These are phyloP conservation scores for Talaromyces sp. DNA, from an alignment of 2,329 filamentous ascomycete genomes.

Conservation along the genomic window DNA sequence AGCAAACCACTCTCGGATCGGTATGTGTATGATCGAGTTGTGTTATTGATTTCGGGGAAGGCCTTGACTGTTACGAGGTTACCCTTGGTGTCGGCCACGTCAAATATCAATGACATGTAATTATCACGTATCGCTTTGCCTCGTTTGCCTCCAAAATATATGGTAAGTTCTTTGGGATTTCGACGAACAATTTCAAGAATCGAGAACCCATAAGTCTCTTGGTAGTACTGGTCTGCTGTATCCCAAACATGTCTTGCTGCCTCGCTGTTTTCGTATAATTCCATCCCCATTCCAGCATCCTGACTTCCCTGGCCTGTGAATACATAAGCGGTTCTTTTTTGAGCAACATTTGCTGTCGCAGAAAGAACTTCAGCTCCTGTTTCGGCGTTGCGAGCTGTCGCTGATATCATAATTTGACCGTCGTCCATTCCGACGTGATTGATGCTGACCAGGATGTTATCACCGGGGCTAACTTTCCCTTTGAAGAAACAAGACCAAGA, in stretches of 20 bases:
- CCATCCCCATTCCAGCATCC: constrained; percentile 99
- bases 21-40: constrained; percentile 93
- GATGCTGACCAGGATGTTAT: constrained; percentile 87
- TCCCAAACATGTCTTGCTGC: constrained; percentile 98
- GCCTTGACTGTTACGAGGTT: constrained; percentile 97
- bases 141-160: constrained; percentile 93
- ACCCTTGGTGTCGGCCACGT: constrained; percentile 85
- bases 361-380: constrained; percentile 93
- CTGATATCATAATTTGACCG: constrained; percentile 98
- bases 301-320: constrained; percentile 98
- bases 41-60: constrained; percentile 94
- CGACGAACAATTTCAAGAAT: constrained; percentile 99
- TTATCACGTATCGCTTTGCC: constrained; percentile 97
- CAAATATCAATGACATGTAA: constrained; percentile 99
- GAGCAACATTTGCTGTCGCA: constrained; percentile 94
- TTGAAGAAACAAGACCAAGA: constrained; percentile 95
- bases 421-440: constrained; percentile 97
- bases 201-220: constrained; percentile 90
- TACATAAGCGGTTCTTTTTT: constrained; percentile 91
- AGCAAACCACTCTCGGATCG: constrained; percentile 87
- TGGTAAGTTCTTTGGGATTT: constrained; percentile 97
- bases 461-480: constrained; percentile 96
- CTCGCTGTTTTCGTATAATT: constrained; percentile 84
- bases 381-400: constrained; percentile 90
- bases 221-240: constrained; percentile 91